These are phyloP conservation scores for Auricularia heimuer DNA, from an alignment of 768 basidiomycete genomes.

Conservation along the genomic window DNA sequence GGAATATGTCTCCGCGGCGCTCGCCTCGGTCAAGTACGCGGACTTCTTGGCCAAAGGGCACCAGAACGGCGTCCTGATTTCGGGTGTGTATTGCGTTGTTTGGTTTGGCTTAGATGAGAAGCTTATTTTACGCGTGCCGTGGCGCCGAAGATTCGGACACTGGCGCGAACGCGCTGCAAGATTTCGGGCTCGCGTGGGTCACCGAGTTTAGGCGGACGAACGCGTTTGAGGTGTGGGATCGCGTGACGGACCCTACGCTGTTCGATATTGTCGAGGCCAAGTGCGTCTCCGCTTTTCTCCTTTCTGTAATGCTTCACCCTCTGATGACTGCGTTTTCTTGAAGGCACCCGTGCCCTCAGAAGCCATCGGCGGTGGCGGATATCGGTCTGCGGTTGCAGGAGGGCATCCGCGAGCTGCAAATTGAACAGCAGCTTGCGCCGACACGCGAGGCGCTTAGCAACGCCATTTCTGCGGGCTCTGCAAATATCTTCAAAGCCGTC, in stretches of 20 bases:
- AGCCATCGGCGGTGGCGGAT: constrained; percentile 81
- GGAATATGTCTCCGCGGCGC: constrained; percentile 84
- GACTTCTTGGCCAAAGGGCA: constrained; percentile 72
- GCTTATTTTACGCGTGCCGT: constrained; percentile 10
- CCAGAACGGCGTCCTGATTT: constrained; percentile 52
- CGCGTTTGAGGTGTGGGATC: constrained; percentile 85
- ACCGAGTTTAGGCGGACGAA: constrained; percentile 79
- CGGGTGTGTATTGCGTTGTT: constrained; percentile 33
- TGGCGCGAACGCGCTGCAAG: constrained; percentile 47
- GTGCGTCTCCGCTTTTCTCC: constrained; percentile 29
- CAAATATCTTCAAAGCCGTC: constrained; percentile 80
- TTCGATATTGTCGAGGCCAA: constrained; percentile 95
- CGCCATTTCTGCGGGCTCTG: constrained; percentile 63
- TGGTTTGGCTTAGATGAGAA: constrained; percentile 28
- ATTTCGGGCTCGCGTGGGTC: constrained; percentile 86
- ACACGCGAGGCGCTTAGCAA: constrained; percentile 81
- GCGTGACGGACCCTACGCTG: constrained; percentile 79
- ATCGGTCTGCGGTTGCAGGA: constrained; percentile 86
- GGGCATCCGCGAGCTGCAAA: constrained; percentile 85
- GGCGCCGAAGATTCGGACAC: background rate
- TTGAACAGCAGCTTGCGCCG: constrained; percentile 90
- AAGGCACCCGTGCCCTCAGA: constrained; percentile 91
- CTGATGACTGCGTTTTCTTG: background rate
- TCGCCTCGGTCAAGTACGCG: constrained; percentile 82
- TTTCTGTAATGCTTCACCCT: background rate